A percentile compares a stretch with the other conserved stretches of the same genome.
Conservation (phyloP, 164 flowering plant genomes). For the Kingdonia uniflora region DNA sequence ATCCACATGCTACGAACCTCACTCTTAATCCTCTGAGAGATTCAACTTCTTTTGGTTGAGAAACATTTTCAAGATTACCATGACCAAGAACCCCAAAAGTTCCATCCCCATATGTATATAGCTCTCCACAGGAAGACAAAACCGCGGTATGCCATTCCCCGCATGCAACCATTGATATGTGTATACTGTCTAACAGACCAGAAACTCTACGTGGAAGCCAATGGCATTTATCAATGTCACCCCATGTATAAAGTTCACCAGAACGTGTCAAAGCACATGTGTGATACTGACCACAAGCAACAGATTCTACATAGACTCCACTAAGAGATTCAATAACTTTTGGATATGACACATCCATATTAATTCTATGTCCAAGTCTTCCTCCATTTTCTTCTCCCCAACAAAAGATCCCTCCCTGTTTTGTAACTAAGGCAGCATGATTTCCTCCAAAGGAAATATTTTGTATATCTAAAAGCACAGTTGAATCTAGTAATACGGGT, state of each 20-base stretch:
- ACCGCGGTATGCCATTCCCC: slow-evolving; percentile 71
- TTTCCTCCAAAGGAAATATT: slow-evolving; percentile 42
- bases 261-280: slow-evolving; percentile 48
- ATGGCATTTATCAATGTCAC: slow-evolving; percentile 27
- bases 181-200: slow-evolving; percentile 35
- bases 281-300: slow-evolving; percentile 53
- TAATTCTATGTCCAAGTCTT: slow-evolving; percentile 47
- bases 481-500: slow-evolving; percentile 50
- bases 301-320: slow-evolving; percentile 26
- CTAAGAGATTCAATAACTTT: slow-evolving; percentile 43
- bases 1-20: slow-evolving; percentile 61
- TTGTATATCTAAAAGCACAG: slow-evolving; percentile 34
- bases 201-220: slow-evolving; percentile 40
- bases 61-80: slow-evolving; percentile 32
- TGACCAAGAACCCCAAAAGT: slow-evolving; percentile 80
- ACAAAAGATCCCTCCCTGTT: slow-evolving; percentile 55
- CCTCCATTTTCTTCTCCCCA: slow-evolving; percentile 65
- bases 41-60: slow-evolving; percentile 58
- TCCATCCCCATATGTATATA: slow-evolving; percentile 70
- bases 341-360: slow-evolving; percentile 37
- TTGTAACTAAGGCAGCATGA: slow-evolving; percentile 62
- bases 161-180: slow-evolving; percentile 40
- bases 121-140: slow-evolving; percentile 42
- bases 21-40: slow-evolving; percentile 42
- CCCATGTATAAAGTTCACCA: slow-evolving; percentile 67